Conservation (phyloP, 352 stramenopile genomes). For the Globisporangium alternatum region DNA sequence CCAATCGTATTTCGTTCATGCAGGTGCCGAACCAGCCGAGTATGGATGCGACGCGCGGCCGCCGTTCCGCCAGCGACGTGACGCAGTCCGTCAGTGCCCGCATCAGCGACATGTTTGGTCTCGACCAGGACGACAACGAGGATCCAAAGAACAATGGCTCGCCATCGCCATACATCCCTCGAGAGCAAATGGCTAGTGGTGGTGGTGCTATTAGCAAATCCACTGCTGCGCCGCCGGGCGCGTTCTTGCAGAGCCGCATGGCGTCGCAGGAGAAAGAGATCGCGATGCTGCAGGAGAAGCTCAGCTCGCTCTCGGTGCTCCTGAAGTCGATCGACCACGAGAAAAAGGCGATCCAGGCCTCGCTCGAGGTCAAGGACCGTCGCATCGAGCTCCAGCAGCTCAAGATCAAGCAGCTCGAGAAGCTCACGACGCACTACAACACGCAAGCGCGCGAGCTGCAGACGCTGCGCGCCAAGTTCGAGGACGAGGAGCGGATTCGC, state of each 20-base stretch:
- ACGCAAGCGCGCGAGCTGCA: conserved; percentile 49
- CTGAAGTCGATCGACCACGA: conserved; percentile 67
- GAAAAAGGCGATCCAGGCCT: conserved; percentile 45
- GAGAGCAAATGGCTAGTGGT: conserved; percentile 1
- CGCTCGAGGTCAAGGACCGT: conserved; percentile 72
- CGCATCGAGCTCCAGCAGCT: conserved; percentile 68
- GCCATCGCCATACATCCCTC: not conserved
- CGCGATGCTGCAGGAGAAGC: conserved; percentile 65
- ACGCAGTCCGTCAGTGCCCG: conserved; percentile 6
- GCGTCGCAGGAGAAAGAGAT: conserved; percentile 68
- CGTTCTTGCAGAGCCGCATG: conserved; percentile 62
- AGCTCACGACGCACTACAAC: conserved; percentile 43
- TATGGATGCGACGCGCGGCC: not conserved
- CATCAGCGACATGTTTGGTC: conserved; percentile 21
- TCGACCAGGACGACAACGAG: conserved; percentile 12
- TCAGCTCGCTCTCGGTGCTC: conserved; percentile 58
- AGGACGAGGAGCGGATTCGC: conserved; percentile 48
- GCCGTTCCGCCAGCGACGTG: conserved; percentile 9
- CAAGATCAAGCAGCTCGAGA: conserved; percentile 64
- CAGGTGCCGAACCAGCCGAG: conserved; percentile 3
- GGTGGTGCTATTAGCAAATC: not conserved
- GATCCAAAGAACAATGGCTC: not conserved
- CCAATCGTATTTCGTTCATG: no score
- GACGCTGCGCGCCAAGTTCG: conserved; percentile 36
- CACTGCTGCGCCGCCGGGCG: not conserved